A percentile compares a stretch with the other conserved stretches of the same genome.
phyloP scores from a whole-genome alignment of 148 eudicot species.

The Talinum fruticosum region DNA sequence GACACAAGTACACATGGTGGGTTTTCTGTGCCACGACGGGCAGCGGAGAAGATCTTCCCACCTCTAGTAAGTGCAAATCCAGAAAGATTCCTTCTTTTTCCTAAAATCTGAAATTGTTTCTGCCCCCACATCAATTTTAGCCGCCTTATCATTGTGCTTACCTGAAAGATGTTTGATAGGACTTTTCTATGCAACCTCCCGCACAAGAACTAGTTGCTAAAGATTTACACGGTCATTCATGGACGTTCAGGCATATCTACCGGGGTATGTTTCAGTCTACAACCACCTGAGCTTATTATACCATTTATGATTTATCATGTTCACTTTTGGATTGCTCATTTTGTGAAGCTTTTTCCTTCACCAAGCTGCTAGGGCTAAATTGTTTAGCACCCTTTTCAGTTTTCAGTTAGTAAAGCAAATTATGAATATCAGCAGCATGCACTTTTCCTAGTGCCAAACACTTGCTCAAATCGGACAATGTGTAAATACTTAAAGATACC shows the following conservation, averaged over 20 bases:
- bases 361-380: not conserved
- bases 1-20: constrained; percentile 99
- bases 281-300: not conserved
- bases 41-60: constrained; percentile 97
- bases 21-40: constrained; percentile 95
- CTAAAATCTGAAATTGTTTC: not conserved
- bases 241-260: constrained; percentile 94
- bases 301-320: not conserved
- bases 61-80: constrained; percentile 57
- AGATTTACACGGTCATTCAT: constrained; percentile 91
- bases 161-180: constrained; percentile 45
- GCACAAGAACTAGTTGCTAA: constrained; percentile 88
- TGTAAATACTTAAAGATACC: not conserved
- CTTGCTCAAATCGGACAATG: not conserved
- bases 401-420: not conserved
- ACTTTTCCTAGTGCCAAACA: not conserved
- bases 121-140: not conserved
- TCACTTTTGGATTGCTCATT: too few relatives aligned
- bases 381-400: not conserved
- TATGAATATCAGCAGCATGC: not conserved
- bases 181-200: constrained; percentile 97
- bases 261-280: constrained; percentile 47
- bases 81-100: not conserved
- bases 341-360: too few relatives aligned
- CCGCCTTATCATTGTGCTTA: constrained; percentile 34